These are phyloP conservation scores for Ceratocystis harringtonii DNA, from an alignment of 2,329 filamentous ascomycete genomes.

Conservation along the genomic window DNA sequence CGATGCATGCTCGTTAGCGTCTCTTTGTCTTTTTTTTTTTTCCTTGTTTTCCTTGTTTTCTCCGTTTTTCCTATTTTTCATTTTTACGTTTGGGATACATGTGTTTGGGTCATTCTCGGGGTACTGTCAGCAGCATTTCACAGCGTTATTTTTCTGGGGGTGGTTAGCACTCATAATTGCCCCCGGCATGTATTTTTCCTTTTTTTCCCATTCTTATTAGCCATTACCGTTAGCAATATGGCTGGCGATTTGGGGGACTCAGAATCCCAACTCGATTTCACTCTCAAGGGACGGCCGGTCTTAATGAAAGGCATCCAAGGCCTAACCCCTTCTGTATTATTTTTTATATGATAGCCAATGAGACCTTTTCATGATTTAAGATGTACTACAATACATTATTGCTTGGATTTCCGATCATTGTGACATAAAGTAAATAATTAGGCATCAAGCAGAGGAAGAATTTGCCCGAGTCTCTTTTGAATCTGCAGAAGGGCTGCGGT, in stretches of 20 bases:
- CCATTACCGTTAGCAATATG: not conserved
- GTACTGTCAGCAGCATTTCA: not conserved
- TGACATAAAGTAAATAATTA: not conserved
- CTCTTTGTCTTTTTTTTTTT: constrained; percentile 26
- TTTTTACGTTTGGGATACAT: constrained; percentile 5
- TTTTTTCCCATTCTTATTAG: constrained; percentile 3
- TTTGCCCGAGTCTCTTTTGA: not conserved
- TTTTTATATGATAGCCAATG: not conserved
- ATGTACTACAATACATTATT: not conserved
- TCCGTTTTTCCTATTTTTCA: not conserved
- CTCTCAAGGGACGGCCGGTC: not conserved
- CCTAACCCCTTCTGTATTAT: constrained; percentile 8
- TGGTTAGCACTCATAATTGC: not conserved
- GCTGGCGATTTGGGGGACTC: not conserved
- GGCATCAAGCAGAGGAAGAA: not conserved
- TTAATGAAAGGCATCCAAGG: not conserved
- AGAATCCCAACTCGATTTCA: constrained; percentile 6
- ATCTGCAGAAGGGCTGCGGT: not conserved
- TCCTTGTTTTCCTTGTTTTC: not conserved
- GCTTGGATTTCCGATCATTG: not conserved
- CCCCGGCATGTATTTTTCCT: not conserved
- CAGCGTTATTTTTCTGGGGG: not conserved
- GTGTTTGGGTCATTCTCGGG: constrained; percentile 6
- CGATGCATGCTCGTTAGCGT: constrained; percentile 22
- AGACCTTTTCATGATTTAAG: not conserved